Percentiles rank a stretch among this genome's conserved stretches.
phyloP scores from a whole-genome alignment of 768 basidiomycete genomes.

The Brasilioporus rufonigricans region DNA sequence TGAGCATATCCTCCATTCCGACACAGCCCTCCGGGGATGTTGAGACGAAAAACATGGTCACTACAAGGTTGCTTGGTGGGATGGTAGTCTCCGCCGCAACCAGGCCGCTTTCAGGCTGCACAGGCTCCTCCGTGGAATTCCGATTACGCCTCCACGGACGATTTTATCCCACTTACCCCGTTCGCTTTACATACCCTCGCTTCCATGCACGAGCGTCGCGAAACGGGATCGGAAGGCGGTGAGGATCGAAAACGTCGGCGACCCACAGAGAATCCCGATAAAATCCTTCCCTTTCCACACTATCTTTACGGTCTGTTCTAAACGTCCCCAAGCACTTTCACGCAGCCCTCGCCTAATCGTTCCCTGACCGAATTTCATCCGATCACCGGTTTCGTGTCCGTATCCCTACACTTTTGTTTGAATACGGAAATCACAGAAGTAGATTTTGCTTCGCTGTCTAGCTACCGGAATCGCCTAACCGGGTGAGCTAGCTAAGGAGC shows the following conservation, averaged over 20 bases:
- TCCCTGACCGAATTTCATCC: constrained; percentile 1
- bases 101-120: constrained; percentile 2
- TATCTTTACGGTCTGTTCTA: constrained; percentile 1
- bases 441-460: background rate
- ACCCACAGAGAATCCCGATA: constrained; percentile 7
- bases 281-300: constrained; percentile 4
- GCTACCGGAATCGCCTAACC: background rate
- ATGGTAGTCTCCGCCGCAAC: background rate
- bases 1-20: background rate
- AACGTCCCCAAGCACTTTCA: constrained; percentile 9
- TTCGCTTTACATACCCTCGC: constrained; percentile 17
- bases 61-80: background rate
- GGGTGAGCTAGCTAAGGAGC: background rate
- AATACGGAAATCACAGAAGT: constrained; percentile 1
- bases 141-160: constrained; percentile 13
- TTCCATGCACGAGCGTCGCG: constrained; percentile 17
- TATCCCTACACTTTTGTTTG: background rate
- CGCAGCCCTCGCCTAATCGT: constrained; percentile 10
- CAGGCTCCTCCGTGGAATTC: constrained; percentile 23
- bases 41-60: background rate
- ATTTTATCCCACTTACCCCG: constrained; percentile 5
- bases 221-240: constrained; percentile 22
- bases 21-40: background rate
- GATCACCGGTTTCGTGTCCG: constrained; percentile 2
- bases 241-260: constrained; percentile 17